Evolutionary conservation across 164 flowering plant species (phyloP).

Genomic region (Buxus sempervirens): DNA sequence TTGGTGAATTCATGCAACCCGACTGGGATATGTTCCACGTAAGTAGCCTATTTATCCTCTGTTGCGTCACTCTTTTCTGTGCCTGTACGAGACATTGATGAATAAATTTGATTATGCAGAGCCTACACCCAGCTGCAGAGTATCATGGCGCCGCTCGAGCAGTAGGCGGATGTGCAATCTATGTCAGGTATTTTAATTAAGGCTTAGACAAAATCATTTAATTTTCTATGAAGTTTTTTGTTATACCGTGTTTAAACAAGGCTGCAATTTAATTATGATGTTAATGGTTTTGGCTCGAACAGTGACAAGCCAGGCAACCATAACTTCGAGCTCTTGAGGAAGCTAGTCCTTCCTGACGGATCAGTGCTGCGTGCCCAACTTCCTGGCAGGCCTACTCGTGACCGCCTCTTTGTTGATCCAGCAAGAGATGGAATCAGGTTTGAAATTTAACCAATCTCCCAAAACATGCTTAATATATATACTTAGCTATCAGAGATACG

Average conservation of each 20-base stretch:
- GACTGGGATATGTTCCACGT: slow-evolving; percentile 99
- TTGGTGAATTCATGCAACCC: slow-evolving; percentile 96
- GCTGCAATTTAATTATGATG: not conserved
- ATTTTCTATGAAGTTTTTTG: no score
- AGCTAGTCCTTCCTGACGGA: slow-evolving; percentile 95
- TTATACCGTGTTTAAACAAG: not conserved
- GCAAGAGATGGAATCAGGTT: slow-evolving; percentile 92
- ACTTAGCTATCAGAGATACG: not conserved
- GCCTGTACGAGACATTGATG: slow-evolving; percentile 1
- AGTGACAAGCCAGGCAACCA: slow-evolving; percentile 74
- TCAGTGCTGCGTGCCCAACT: slow-evolving; percentile 89
- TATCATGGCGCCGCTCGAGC: slow-evolving; percentile 98
- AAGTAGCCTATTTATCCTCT: no score
- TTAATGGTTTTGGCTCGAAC: not conserved
- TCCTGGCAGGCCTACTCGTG: slow-evolving; percentile 90
- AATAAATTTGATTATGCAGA: slow-evolving; percentile 41
- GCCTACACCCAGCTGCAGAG: slow-evolving; percentile 91
- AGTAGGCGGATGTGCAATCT: slow-evolving; percentile 89
- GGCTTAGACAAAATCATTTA: no score
- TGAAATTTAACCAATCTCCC: not conserved
- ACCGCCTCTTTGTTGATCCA: slow-evolving; percentile 87
- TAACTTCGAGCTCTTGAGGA: slow-evolving; percentile 82
- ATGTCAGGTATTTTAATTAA: slow-evolving; percentile 60
- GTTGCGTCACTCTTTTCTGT: no score
- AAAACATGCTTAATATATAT: not conserved